Percentiles rank a stretch among this genome's conserved stretches.
Conservation (phyloP, 441 rosid species). For the Rhodomyrtus psidioides region DNA sequence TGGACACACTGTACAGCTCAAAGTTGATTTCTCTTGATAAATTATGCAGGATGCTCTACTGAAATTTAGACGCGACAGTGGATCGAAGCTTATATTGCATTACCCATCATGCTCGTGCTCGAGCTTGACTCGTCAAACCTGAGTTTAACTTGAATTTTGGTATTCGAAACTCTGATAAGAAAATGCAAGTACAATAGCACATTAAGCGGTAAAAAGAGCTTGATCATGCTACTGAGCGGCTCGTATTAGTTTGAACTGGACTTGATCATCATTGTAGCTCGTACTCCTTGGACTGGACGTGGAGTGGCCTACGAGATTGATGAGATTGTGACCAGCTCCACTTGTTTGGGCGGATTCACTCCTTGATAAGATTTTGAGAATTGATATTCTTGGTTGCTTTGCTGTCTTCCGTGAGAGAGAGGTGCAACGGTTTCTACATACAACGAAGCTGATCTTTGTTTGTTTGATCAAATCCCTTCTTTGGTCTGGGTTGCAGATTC, state of each 20-base stretch:
- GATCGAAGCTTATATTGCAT: background rate
- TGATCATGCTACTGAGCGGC: background rate
- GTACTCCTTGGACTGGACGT: background rate
- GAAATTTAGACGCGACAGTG: background rate
- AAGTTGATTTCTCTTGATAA: background rate
- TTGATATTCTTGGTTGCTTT: background rate
- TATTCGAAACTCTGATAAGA: background rate
- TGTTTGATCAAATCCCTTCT: background rate
- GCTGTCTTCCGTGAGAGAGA: background rate
- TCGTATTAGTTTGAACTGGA: background rate
- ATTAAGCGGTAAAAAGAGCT: background rate
- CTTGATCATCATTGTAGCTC: background rate
- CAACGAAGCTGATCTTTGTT: background rate
- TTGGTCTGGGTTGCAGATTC: background rate
- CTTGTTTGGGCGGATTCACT: background rate
- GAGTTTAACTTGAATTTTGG: background rate
- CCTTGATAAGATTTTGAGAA: background rate
- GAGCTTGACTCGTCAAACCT: background rate
- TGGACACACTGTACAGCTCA: background rate
- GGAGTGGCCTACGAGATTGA: background rate
- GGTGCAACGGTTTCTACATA: background rate
- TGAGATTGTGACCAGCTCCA: background rate
- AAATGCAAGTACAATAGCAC: background rate
- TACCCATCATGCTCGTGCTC: background rate
- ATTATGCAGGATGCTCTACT: background rate